Percentiles rank a stretch among this genome's conserved stretches.
Conservation (phyloP, 345 rosid genomes). For the Ceriops zippeliana region DNA sequence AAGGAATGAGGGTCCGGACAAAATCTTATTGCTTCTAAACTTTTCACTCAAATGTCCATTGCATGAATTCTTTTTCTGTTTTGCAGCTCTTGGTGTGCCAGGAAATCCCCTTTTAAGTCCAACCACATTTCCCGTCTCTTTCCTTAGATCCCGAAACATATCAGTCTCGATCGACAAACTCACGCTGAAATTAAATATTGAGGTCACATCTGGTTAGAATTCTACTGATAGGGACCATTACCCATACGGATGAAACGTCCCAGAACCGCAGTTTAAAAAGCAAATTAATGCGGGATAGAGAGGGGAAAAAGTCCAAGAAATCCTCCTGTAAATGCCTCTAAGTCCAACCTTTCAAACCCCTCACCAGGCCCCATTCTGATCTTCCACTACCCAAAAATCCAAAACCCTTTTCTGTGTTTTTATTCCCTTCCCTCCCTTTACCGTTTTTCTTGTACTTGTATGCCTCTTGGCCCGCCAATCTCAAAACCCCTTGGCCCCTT, state of each 20-base stretch:
- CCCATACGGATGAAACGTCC: too few relatives aligned
- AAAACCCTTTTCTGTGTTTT: constrained; percentile 18
- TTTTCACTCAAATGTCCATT: not conserved
- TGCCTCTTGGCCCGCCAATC: constrained; percentile 3
- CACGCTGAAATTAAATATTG: too few relatives aligned
- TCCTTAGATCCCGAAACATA: not conserved
- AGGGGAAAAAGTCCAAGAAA: too few relatives aligned
- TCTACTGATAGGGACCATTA: too few relatives aligned
- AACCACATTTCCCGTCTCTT: constrained; percentile 22
- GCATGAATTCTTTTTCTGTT: constrained; percentile 6
- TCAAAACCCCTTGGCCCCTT: constrained; percentile 11
- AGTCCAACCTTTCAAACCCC: not conserved
- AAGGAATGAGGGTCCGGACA: not conserved
- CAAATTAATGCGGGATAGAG: too few relatives aligned
- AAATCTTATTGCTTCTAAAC: not conserved
- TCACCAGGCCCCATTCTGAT: constrained; percentile 32
- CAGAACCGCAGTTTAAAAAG: too few relatives aligned
- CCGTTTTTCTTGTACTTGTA: constrained; percentile 28
- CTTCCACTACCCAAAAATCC: constrained; percentile 24
- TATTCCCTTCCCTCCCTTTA: constrained; percentile 3
- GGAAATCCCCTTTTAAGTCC: not conserved
- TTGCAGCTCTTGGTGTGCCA: constrained; percentile 6
- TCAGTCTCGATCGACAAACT: not conserved
- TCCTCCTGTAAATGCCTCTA: constrained; percentile 32
- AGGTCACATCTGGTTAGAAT: too few relatives aligned